Evolutionary conservation across 2,329 filamentous ascomycete species (phyloP), one percentile per base, ranked within the genome.

Genomic region (Fusarium zealandicum): DNA sequence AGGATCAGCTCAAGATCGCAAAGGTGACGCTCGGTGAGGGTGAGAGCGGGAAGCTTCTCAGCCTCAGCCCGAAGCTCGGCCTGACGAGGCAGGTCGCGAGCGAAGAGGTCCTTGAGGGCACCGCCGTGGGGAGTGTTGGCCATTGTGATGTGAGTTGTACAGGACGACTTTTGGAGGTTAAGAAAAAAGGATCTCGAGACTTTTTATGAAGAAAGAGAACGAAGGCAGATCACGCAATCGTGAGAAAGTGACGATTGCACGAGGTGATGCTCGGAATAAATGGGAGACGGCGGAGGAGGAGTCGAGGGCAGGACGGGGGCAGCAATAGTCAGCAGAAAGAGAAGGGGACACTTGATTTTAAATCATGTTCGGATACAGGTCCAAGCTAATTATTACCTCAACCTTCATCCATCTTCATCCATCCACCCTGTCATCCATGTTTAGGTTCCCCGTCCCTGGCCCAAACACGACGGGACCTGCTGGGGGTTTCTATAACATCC

Each of bases 1-100:
- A 99, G 87, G 72, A 99, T 92, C 77, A 99, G 80, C 79, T 99
- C 95, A 66, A 99, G 84, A 83, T 99, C 95, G 79, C 95, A 99
- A 42, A 99, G 87, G 79, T 99, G 95, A 70, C 95, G 88, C 83
- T 99, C 95, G 44, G 85, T 90, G 65, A 99, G 87, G 55, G 89
- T 80, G 66, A 99, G 82, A 31, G 93, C 90, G 31, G 92, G 91
- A 38, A 98, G 87, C 27, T 73, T 88, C 82, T 96, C 93, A 35
- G 93, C 90, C 80, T 99, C 95, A 39, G 84, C 85, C 51, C 81
- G 80, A 61, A 99, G 89, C 80, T 96, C 82, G 61, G 82, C 82
- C 65, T 95, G 89, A 72, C 90, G 87, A 66, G 90, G 90, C 61
- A 88, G 84, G 85, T 99, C 95, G 79, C 95, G 90, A 65, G 92